phyloP scores from a whole-genome alignment of 495 filamentous ascomycete genomes.

The Terfezia boudieri region DNA sequence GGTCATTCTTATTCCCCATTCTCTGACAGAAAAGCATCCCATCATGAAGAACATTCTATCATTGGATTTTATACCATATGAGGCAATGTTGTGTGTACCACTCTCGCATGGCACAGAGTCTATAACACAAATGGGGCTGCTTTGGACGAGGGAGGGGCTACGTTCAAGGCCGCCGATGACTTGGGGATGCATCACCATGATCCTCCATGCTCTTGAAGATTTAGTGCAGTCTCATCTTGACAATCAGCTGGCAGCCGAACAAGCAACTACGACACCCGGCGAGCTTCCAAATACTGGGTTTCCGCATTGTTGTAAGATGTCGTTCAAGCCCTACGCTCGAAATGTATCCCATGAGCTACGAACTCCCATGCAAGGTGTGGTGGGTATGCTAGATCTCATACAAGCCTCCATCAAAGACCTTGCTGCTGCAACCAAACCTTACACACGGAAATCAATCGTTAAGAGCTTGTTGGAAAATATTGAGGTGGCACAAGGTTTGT shows the following conservation, averaged over 20 bases:
- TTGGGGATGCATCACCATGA: slow-evolving; percentile 52
- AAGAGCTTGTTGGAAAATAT: slow-evolving; percentile 47
- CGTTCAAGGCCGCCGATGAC: slow-evolving; percentile 29
- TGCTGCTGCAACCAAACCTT: not conserved
- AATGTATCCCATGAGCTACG: slow-evolving; percentile 60
- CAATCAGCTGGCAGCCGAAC: slow-evolving; percentile 25
- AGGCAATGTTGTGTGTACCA: slow-evolving; percentile 52
- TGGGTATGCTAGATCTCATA: slow-evolving; percentile 75
- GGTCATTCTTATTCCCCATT: slow-evolving; percentile 47
- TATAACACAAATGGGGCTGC: slow-evolving; percentile 51
- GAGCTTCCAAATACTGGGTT: slow-evolving; percentile 23
- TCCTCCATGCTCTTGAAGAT: slow-evolving; percentile 57
- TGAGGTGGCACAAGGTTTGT: slow-evolving; percentile 47
- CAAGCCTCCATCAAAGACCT: slow-evolving; percentile 18
- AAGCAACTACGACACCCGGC: slow-evolving; percentile 8
- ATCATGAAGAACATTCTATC: slow-evolving; percentile 24
- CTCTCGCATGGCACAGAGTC: slow-evolving; percentile 47
- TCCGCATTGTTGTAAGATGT: slow-evolving; percentile 35
- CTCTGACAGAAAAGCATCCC: slow-evolving; percentile 21
- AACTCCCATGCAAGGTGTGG: slow-evolving; percentile 69
- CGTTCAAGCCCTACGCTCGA: slow-evolving; percentile 54
- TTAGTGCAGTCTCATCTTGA: slow-evolving; percentile 38
- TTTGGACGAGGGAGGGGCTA: slow-evolving; percentile 46
- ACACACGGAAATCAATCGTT: slow-evolving; percentile 29
- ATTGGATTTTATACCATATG: slow-evolving; percentile 24